Evolutionary conservation across 2,329 filamentous ascomycete species (phyloP).

Genomic region (Magnaporthales sp.): DNA sequence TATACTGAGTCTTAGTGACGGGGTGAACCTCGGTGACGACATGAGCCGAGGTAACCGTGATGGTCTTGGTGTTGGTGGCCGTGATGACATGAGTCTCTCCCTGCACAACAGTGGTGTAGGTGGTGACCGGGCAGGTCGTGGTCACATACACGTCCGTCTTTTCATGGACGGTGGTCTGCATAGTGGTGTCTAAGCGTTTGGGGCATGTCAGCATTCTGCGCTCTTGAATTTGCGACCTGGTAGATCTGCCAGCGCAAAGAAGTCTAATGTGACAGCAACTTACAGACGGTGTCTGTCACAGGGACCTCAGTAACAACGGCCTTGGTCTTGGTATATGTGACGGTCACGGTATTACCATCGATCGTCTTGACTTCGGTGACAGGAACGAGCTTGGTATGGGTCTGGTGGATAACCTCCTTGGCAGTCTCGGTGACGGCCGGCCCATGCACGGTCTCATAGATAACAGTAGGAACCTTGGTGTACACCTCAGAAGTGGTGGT

Average conservation of each 20-base stretch:
- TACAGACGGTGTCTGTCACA: conserved; percentile 15
- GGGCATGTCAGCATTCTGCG: neutral
- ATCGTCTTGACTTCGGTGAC: conserved; percentile 35
- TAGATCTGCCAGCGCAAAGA: conserved; percentile 16
- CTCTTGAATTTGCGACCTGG: conserved; percentile 12
- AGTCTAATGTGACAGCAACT: neutral
- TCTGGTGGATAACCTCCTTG: conserved; percentile 29
- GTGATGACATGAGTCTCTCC: conserved; percentile 32
- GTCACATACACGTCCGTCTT: conserved; percentile 23
- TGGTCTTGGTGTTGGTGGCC: conserved; percentile 31
- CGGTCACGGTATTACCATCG: conserved; percentile 28
- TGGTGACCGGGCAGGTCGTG: conserved; percentile 28
- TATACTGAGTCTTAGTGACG: conserved; percentile 27
- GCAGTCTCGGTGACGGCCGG: conserved; percentile 28
- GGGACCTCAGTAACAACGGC: conserved; percentile 22
- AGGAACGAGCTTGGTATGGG: conserved; percentile 33
- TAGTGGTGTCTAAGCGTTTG: conserved; percentile 1
- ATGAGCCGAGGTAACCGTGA: conserved; percentile 25
- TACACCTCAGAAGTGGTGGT: conserved; percentile 32
- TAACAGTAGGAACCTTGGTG: conserved; percentile 19
- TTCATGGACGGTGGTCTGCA: conserved; percentile 2
- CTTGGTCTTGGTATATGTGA: conserved; percentile 30
- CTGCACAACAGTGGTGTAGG: conserved; percentile 32
- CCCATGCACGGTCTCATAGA: conserved; percentile 22
- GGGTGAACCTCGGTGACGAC: conserved; percentile 29